These are phyloP conservation scores for Schizophyllum amplum DNA, from an alignment of 1,284 basidiomycete species.

Conservation along the genomic window DNA sequence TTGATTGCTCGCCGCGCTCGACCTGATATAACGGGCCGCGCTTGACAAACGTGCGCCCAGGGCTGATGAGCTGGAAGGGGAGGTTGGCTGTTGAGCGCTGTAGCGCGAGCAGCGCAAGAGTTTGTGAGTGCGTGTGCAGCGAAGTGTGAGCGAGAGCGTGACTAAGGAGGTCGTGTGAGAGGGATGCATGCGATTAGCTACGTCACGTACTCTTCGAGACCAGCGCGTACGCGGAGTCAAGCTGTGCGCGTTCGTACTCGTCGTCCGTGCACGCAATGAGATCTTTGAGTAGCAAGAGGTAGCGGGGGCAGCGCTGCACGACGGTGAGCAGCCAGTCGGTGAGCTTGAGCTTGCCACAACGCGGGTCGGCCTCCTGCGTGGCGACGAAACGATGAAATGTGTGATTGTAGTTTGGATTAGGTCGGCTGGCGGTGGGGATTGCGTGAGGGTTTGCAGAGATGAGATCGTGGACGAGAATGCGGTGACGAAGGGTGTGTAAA, in stretches of 20 bases:
- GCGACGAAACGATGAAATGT: conserved; percentile 56
- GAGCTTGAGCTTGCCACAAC: conserved; percentile 67
- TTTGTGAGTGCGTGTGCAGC: conserved; percentile 68
- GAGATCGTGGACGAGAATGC: conserved; percentile 65
- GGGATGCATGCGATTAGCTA: background rate
- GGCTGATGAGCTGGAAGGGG: conserved; percentile 67
- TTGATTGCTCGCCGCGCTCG: conserved; percentile 39
- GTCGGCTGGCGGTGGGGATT: conserved; percentile 25
- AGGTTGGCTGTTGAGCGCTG: conserved; percentile 70
- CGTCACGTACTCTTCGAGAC: conserved; percentile 62
- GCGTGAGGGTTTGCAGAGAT: conserved; percentile 43
- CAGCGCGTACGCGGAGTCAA: conserved; percentile 52
- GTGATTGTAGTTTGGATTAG: conserved; percentile 33
- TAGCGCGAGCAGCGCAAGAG: conserved; percentile 63
- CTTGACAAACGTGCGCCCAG: conserved; percentile 71
- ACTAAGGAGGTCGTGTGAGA: conserved; percentile 35
- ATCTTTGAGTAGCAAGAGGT: conserved; percentile 75
- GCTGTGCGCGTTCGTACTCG: conserved; percentile 54
- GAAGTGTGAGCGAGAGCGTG: conserved; percentile 69
- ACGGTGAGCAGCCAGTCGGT: conserved; percentile 82
- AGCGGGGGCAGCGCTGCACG: conserved; percentile 82
- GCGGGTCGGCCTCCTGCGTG: conserved; percentile 52
- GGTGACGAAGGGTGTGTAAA: conserved; percentile 79
- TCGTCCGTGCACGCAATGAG: conserved; percentile 58
- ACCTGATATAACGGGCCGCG: conserved; percentile 55